A percentile compares a stretch with the other conserved stretches of the same genome.
Conservation (phyloP, 192 early-diverging fungal species). For the Lobulomyces angularis region DNA sequence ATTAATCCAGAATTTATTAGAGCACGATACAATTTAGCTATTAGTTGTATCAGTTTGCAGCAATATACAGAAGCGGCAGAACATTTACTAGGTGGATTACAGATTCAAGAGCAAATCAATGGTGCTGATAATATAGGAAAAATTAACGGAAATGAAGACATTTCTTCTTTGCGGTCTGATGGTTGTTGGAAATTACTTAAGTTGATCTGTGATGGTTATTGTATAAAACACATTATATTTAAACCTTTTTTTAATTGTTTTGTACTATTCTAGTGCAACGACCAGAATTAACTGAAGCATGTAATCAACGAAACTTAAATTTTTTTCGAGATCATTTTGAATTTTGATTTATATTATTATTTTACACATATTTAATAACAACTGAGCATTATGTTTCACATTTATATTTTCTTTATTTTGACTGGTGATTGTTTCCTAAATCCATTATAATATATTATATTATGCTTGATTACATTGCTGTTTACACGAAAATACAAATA, state of each 20-base stretch:
- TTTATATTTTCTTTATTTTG: too few species aligned
- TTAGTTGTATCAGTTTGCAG: conserved; percentile 79
- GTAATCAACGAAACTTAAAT: conserved; percentile 62
- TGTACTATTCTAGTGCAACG: conserved; percentile 44
- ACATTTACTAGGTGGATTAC: conserved; percentile 78
- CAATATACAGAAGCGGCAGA: conserved; percentile 83
- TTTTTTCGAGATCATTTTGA: conserved; percentile 77
- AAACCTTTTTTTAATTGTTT: neutral
- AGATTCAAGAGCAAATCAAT: conserved; percentile 54
- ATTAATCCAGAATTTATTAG: conserved; percentile 92
- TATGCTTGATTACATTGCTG: too few species aligned
- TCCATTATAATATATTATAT: too few species aligned
- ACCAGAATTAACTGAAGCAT: conserved; percentile 69
- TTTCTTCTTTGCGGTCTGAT: conserved; percentile 26
- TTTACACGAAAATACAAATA: too few species aligned
- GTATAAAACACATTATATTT: conserved; percentile 14
- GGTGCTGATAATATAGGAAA: conserved; percentile 14
- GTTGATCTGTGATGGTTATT: conserved; percentile 36
- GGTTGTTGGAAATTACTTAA: conserved; percentile 79
- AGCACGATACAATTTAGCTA: conserved; percentile 90
- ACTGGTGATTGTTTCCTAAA: too few species aligned
- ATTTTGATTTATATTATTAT: conserved; percentile 39
- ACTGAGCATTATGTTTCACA: too few species aligned
- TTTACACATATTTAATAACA: too few species aligned
- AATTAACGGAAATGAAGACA: conserved; percentile 14